These are phyloP conservation scores for Cercospora sp. DNA, from an alignment of 2,329 filamentous ascomycete species.

Conservation along the genomic window DNA sequence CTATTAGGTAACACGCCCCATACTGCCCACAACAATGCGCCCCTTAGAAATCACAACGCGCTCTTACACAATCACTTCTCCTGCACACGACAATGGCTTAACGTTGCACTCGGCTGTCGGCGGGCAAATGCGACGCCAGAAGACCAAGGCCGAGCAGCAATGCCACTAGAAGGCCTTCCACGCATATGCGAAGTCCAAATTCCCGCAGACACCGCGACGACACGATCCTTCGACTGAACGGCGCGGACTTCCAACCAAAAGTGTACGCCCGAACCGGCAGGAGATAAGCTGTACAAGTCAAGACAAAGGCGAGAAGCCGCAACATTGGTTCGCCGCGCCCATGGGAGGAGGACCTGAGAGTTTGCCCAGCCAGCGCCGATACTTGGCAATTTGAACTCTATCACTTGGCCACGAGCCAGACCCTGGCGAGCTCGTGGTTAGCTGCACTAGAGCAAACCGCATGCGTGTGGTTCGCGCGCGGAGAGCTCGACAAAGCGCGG, in stretches of 20 bases:
- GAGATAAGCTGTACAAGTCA: slow-evolving; percentile 20
- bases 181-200: slow-evolving; percentile 8
- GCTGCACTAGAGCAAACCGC: slow-evolving; percentile 16
- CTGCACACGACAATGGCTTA: neutral
- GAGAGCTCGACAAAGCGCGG: slow-evolving; percentile 1
- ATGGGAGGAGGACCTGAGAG: no score
- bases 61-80: neutral
- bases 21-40: neutral
- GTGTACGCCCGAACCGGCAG: slow-evolving; percentile 18
- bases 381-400: neutral
- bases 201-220: neutral
- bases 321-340: slow-evolving; percentile 22
- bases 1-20: slow-evolving; percentile 33
- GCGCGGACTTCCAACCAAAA: slow-evolving; percentile 25
- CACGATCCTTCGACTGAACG: slow-evolving; percentile 13
- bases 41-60: neutral
- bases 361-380: no score
- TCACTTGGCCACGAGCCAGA: slow-evolving; percentile 15
- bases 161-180: slow-evolving; percentile 6
- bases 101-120: slow-evolving; percentile 16
- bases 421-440: slow-evolving; percentile 2
- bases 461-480: slow-evolving; percentile 12
- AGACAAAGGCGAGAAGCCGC: slow-evolving; percentile 18
- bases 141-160: slow-evolving; percentile 21
- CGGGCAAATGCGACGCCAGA: slow-evolving; percentile 16